Evolutionary conservation across 106 monocot species (phyloP).

Genomic region (Acorus calamus): DNA sequence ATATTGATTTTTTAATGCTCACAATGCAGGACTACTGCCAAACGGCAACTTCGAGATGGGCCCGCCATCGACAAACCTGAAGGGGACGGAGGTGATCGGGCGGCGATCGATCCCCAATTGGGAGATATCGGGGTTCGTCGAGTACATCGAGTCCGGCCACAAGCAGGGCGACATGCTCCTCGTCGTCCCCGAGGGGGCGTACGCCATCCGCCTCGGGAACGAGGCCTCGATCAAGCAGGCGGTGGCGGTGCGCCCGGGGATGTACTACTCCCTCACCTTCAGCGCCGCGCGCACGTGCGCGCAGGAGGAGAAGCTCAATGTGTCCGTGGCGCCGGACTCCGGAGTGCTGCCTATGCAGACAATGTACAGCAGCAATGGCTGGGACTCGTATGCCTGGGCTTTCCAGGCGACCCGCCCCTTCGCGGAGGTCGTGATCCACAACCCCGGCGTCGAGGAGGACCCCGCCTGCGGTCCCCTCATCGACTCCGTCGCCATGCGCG

Average conservation of each 20-base stretch:
- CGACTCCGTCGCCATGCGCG: slow-evolving; percentile 46
- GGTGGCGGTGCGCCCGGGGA: slow-evolving; percentile 19
- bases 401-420: slow-evolving; percentile 16
- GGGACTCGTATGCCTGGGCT: slow-evolving; percentile 68
- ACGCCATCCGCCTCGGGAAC: slow-evolving; percentile 24
- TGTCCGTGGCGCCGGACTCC: slow-evolving; percentile 33
- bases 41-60: slow-evolving; percentile 27
- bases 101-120: slow-evolving; percentile 14
- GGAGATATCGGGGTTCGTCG: slow-evolving; percentile 30
- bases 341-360: slow-evolving; percentile 44
- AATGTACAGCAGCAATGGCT: slow-evolving; percentile 44
- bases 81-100: slow-evolving; percentile 24
- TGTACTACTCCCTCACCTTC: slow-evolving; percentile 52
- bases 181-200: slow-evolving; percentile 30
- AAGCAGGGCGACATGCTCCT: slow-evolving; percentile 37
- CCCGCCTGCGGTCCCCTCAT: slow-evolving; percentile 60
- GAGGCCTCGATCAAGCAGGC: slow-evolving; percentile 34
- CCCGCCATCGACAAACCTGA: slow-evolving; percentile 9
- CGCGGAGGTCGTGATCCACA: slow-evolving; percentile 39
- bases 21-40: slow-evolving; percentile 17
- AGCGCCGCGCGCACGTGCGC: slow-evolving; percentile 54
- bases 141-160: slow-evolving; percentile 34
- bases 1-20: too few species aligned
- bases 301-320: slow-evolving; percentile 38
- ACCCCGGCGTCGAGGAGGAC: slow-evolving; percentile 37